Evolutionary conservation across 495 filamentous ascomycete genomes (phyloP), one percentile per base, ranked within the genome.

Genomic region (Neurospora cerealis): DNA sequence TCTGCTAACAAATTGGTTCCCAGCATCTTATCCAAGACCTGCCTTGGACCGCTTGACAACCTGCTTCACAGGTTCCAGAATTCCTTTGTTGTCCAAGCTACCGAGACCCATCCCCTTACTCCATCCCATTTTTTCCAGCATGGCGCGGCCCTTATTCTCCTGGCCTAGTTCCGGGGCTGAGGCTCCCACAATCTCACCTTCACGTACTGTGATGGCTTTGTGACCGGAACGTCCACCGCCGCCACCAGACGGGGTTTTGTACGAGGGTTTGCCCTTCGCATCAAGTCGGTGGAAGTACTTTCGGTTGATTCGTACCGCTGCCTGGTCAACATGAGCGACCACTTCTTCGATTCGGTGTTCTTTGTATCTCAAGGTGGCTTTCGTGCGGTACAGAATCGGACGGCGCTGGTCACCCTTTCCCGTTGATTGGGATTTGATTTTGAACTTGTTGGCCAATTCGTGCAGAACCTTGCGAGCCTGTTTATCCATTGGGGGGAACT

Each of bases 121-220:
- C 93, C 96, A 99, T 21, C 96, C 96, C 96, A 98, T 98, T 83
- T 95, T 98, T 81, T 97, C 94, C 71, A 99, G 80, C 92, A 99
- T 93, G 4, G 89, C 90, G 60, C 93, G 87, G 28, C 96, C 96
- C 76, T 87, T 91, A 74, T 97, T 99, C 69, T 92, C 93, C 4
- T 82, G 85, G 2, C 93, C 93, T 36, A 99, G 85, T 80, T 97
- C 95, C 3, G 93, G 91, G 1, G 95, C 96, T 40, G 88, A 87
- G 13, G 87, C 93, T 54, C 95, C 96, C 24, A 98, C 94, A 60
- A 97, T 83, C 73, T 98, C 93, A n/a, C 96, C 96, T 75, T 98
- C 93, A 74, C 88, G 88, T 72, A 93, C 92, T 9, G 85, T 87
- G 38, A 89, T 85, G 7, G 85, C 86, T 15, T 83, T 75, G 54